Base-by-base conservation (phyloP, 495 filamentous ascomycete species). In the Aspergillus leporis region DNA sequence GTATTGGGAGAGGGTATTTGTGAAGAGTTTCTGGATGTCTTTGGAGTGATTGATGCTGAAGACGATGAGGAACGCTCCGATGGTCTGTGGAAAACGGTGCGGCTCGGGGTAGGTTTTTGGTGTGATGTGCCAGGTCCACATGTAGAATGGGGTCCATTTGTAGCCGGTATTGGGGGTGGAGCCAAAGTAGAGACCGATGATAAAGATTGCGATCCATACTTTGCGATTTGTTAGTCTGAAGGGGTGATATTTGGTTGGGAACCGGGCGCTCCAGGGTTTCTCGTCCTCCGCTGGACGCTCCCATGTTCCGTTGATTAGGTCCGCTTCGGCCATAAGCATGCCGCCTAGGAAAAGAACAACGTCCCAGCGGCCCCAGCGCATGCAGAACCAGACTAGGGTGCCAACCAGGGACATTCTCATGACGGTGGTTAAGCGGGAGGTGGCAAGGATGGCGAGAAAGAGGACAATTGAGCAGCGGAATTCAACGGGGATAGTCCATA, bases 401-500 rank as follows among this genome's bases (percentile, higher is more conserved):
- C 75, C 60, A 22, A 83, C 76, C 3, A 79, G 56, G 0, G 66
- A 58, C 55, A 85, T 70, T 5, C 85, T 78, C 8, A 84, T 60
- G 4, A 66, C 56, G n/a, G 78, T 61, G 32, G 68, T 65, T 12
- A 84, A 69, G 23, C 83, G 77, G 7, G 82, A 80, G 13, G 85
- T 74, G 9, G 78, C 87, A 4, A 88, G 59, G 28, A 84, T 75
- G 1, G 78, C 76, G 47, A 87, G 64, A 68, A 90, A 90, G 4
- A 90, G 75, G 48, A 87, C 73, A 60, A 90, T 81, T 9, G 84
- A 87, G 58, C 80, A 80, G 51, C 84, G 76, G 60, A 88, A 87
- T 65, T 90, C 87, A 25, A 89, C 80, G 0, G 87, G 87, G n/a
- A 90, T 87, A 23, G 87, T 90, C 87, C 87, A 90, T 0, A 89